Evolutionary conservation across 2,329 filamentous ascomycete genomes (phyloP).

Genomic region (Hypoxylon rubiginosum): DNA sequence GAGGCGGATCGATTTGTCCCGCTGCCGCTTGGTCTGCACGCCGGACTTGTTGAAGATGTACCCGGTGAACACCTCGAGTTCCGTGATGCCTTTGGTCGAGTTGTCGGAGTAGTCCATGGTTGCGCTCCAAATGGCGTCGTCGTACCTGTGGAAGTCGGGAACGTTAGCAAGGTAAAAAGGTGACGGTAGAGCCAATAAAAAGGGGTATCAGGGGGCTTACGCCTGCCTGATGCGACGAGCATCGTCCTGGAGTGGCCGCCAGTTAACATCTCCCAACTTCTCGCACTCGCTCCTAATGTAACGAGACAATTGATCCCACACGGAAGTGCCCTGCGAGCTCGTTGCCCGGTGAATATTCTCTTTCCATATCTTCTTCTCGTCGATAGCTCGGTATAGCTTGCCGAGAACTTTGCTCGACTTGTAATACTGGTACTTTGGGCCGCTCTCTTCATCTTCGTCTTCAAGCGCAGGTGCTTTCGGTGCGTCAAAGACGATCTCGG

Average conservation of each 20-base stretch:
- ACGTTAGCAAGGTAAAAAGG: slow-evolving; percentile 4
- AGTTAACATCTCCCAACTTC: slow-evolving; percentile 52
- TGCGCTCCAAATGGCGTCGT: slow-evolving; percentile 57
- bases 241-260: slow-evolving; percentile 53
- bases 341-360: slow-evolving; percentile 59
- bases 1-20: slow-evolving; percentile 65
- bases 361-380: slow-evolving; percentile 76
- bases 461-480: slow-evolving; percentile 50
- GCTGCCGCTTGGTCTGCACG: slow-evolving; percentile 63
- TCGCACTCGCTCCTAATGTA: slow-evolving; percentile 49
- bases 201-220: slow-evolving; percentile 53
- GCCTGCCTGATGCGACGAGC: slow-evolving; percentile 61
- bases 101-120: slow-evolving; percentile 63
- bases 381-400: slow-evolving; percentile 76
- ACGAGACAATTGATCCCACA: slow-evolving; percentile 61
- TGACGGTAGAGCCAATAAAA: neutral
- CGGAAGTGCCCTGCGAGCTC: slow-evolving; percentile 48
- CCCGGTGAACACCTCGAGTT: slow-evolving; percentile 69
- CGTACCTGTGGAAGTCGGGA: slow-evolving; percentile 56
- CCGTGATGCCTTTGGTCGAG: slow-evolving; percentile 58
- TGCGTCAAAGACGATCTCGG: slow-evolving; percentile 57
- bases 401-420: slow-evolving; percentile 77
- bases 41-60: slow-evolving; percentile 67
- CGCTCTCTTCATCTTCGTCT: slow-evolving; percentile 62
- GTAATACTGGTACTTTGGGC: slow-evolving; percentile 70